These are phyloP conservation scores for Passiflora organensis DNA, from an alignment of 345 rosid genomes.

Conservation along the genomic window DNA sequence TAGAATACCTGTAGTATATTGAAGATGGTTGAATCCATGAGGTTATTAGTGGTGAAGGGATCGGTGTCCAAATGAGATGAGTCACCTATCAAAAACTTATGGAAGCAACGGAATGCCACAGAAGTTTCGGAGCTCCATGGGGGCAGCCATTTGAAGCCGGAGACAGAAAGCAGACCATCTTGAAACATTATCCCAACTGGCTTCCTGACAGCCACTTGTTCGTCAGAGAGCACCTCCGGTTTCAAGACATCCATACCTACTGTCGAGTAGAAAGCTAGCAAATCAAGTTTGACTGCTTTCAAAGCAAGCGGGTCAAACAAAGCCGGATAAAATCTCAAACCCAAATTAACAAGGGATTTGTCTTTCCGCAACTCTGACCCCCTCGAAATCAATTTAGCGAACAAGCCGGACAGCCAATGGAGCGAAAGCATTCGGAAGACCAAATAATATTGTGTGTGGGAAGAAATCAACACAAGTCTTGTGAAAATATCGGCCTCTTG, in stretches of 20 bases:
- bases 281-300: conserved; percentile 81
- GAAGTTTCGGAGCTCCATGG: conserved; percentile 93
- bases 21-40: conserved; percentile 55
- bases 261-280: conserved; percentile 58
- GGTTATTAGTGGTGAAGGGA: conserved; percentile 47
- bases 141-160: conserved; percentile 91
- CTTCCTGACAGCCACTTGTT: conserved; percentile 30
- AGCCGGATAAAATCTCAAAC: conserved; percentile 60
- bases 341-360: conserved; percentile 48
- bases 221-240: conserved; percentile 16
- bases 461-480: conserved; percentile 59
- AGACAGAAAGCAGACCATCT: conserved; percentile 66
- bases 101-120: conserved; percentile 74
- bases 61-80: conserved; percentile 62
- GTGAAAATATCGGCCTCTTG: conserved; percentile 67
- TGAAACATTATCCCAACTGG: conserved; percentile 48
- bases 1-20: conserved; percentile 58
- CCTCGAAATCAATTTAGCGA: conserved; percentile 39
- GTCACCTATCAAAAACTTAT: conserved; percentile 74
- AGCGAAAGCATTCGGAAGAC: conserved; percentile 76
- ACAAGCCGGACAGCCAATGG: conserved; percentile 79
- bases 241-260: conserved; percentile 36
- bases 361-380: conserved; percentile 44
- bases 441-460: conserved; percentile 57
- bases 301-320: conserved; percentile 92